Base-by-base conservation (phyloP, 2,329 filamentous ascomycete species). In the Ascochyta pisi region DNA sequence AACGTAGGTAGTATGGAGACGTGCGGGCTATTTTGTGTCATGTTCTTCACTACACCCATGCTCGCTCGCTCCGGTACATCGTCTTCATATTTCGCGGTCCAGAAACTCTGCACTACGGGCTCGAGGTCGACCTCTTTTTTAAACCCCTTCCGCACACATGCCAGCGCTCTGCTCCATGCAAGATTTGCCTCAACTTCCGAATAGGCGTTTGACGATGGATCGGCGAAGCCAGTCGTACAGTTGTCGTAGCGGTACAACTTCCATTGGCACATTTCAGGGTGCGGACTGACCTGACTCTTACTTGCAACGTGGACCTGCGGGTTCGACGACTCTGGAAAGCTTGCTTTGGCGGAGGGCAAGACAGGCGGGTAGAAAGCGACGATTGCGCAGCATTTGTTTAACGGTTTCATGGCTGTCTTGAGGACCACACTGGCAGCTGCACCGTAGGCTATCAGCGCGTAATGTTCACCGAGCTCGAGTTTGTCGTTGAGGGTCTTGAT, bases 331-430 rank as follows among this genome's bases (percentile, higher is more conserved):
- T 66, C 63, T 0, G 78, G 78, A 45, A 75, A 80, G 43, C 71
- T 76, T 3, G 65, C 64, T 35, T 72, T 75, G 2, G 76, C 73
- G 6, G 62, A 67, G 0, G 76, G 73, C 13, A 80, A 64, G 6
- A 63, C 27, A 5, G 73, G 66, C 0, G 79, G 79, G 56, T 81
- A 81, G 64, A 78, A 81, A 3, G 73, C 73, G 24, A 79, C 65
- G 4, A 81, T 68, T 1, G 77, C 75, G 49, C 66, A 70, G 57
- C 76, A 73, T 50, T 77, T 74, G 6, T 74, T 68, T 48, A 78
- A 63, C 0, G 78, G 76, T 52, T 80, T 78, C 48, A 70, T 65
- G n/a, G 74, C 72, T 13, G 67, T 66, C 44, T 75, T 73, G n/a
- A 81, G 69, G 27, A 74, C 74, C 22, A 70, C 60, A 29, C 70